phyloP scores from a whole-genome alignment of 306 rosid species.

The Gleditsia sinensis region DNA sequence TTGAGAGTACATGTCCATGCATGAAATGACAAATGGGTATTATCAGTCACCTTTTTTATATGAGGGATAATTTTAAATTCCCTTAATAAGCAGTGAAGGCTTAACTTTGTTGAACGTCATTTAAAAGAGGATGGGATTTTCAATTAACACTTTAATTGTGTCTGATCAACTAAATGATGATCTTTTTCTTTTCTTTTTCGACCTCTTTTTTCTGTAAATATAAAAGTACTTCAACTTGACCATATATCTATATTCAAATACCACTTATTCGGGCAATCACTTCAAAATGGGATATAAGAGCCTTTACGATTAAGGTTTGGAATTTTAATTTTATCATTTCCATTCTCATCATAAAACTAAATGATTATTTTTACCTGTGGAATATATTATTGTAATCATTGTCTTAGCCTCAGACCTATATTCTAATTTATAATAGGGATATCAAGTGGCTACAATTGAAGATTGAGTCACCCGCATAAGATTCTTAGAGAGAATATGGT shows the following conservation, averaged over 20 bases:
- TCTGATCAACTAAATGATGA: conserved; percentile 12
- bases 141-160: conserved; percentile 25
- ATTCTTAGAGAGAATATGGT: conserved; percentile 19
- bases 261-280: too few relatives aligned
- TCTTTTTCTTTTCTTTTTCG: conserved; percentile 9
- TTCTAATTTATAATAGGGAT: background rate
- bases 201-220: background rate
- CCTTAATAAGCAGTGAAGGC: conserved; percentile 24
- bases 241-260: background rate
- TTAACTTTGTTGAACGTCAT: conserved; percentile 20
- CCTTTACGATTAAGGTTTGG: too few relatives aligned
- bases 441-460: conserved; percentile 7
- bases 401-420: background rate
- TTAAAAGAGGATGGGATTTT: conserved; percentile 4
- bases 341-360: background rate
- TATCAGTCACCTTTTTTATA: conserved; percentile 22
- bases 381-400: background rate
- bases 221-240: background rate
- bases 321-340: background rate
- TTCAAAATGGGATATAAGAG: too few relatives aligned
- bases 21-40: conserved; percentile 50
- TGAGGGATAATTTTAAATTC: background rate
- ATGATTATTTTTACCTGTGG: conserved; percentile 28
- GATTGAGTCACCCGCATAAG: conserved; percentile 34
- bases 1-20: conserved; percentile 49